Base-by-base conservation (phyloP, 805 yeast genomes). In the Starmerella bombi region DNA sequence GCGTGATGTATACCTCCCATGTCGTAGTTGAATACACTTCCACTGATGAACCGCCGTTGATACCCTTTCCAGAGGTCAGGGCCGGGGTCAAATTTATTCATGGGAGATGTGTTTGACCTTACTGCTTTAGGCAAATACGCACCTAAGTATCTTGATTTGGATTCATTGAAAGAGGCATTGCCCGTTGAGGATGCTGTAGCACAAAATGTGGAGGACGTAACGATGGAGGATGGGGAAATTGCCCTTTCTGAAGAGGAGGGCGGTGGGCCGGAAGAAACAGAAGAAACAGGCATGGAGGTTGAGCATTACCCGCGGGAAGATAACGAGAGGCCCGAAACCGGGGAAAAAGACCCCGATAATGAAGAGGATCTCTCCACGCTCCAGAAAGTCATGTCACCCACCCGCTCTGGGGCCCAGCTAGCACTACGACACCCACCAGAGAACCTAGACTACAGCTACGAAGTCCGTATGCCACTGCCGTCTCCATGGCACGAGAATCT, bases 401-500 rank as follows among this genome's bases (percentile, higher is more conserved):
- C 56, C 2, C 40, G 43, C 16, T 36, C 42, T 5, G 56, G 56
- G 17, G 52, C 54, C 1, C 51, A 46, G 4, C 28, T 38, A 31
- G 53, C 53, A 1, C 15, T 42, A 14, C 44, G 33, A n/a, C 19
- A 41, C 7, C 19, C 43, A 20, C 25, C 23, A 5, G 20, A 18
- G 22, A 12, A 10, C 17, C 6, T 15, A 6, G 31, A 28, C n/a
- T 28, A 10, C 17, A 28, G 31, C 14, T 32, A 41, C 21, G 49
- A 41, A 15, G 31, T 48, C 10, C 25, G 44, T 3, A 40, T 56
- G 52, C 60, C 60, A 3, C 46, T 55, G 20, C 59, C 58, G 5
- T 41, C 53, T 4, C 57, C 57, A 3, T 49, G 55, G 56, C 51
- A 51, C 36, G 52, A 50, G 36, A 56, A 55, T 36, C 23, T 51